These are phyloP conservation scores for Castanospermum australe DNA, from an alignment of 306 rosid genomes.

Conservation along the genomic window DNA sequence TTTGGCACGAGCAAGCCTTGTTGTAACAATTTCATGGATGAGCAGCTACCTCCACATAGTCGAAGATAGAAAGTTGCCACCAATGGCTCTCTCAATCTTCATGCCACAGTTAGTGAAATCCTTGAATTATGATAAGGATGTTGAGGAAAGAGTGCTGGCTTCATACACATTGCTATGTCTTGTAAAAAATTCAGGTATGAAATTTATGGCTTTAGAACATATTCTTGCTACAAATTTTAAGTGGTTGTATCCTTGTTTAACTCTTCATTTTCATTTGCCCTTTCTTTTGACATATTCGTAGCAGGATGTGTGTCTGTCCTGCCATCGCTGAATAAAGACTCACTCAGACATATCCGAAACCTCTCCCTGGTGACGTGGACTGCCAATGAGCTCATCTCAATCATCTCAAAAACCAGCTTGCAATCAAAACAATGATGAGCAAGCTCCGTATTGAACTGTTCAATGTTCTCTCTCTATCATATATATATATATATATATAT, in stretches of 20 bases:
- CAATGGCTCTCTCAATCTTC: constrained; percentile 49
- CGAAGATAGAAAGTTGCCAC: constrained; percentile 38
- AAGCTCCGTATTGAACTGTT: background rate
- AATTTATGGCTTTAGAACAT: background rate
- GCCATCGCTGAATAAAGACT: constrained; percentile 32
- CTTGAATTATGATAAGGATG: constrained; percentile 48
- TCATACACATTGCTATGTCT: constrained; percentile 59
- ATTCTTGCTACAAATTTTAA: background rate
- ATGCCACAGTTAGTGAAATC: constrained; percentile 47
- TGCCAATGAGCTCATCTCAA: constrained; percentile 50
- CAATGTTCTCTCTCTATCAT: background rate
- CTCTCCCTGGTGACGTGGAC: constrained; percentile 79
- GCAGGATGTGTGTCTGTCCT: constrained; percentile 34
- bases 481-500: no score
- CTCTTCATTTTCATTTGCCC: background rate
- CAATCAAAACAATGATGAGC: background rate
- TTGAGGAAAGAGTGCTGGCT: constrained; percentile 66
- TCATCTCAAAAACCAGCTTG: constrained; percentile 21
- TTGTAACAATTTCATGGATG: constrained; percentile 66
- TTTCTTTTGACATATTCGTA: background rate
- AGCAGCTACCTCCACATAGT: constrained; percentile 40
- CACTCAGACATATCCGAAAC: constrained; percentile 43
- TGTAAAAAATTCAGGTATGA: constrained; percentile 50
- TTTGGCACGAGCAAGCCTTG: constrained; percentile 63
- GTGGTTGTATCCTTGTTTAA: background rate